Conservation (phyloP, 1,139 yeast species). For the Suhomyces chickasaworum region DNA sequence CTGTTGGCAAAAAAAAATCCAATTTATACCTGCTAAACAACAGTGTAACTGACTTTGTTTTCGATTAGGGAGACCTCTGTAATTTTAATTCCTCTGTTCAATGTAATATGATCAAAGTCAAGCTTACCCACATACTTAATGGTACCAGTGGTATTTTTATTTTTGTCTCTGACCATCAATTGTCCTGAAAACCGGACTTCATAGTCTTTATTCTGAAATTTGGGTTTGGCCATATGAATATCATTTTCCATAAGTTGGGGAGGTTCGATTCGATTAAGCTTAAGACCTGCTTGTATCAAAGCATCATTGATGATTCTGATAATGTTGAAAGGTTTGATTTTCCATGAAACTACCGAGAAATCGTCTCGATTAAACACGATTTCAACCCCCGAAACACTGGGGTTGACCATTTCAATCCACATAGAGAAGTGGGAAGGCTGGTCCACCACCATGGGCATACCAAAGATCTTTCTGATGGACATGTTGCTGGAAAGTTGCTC, state of each 20-base stretch:
- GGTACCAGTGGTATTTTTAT: constrained; percentile 21
- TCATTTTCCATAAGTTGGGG: constrained; percentile 15
- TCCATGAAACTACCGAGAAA: constrained; percentile 24
- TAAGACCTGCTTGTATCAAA: constrained; percentile 28
- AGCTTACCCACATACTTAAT: constrained; percentile 32
- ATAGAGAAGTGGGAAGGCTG: constrained; percentile 19
- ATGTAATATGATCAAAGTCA: constrained; percentile 35
- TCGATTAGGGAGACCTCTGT: constrained; percentile 4
- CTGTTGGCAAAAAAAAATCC: no score
- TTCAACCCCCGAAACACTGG: constrained; percentile 35
- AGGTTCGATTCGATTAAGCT: constrained; percentile 27
- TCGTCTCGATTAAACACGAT: constrained; percentile 20
- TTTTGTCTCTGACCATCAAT: constrained; percentile 23
- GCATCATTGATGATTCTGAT: constrained; percentile 24
- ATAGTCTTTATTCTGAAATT: constrained; percentile 25
- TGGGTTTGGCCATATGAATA: constrained; percentile 22
- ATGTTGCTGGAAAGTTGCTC: constrained; percentile 29
- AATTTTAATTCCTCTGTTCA: constrained; percentile 37
- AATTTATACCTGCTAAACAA: background rate
- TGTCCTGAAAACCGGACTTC: constrained; percentile 29
- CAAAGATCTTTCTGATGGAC: constrained; percentile 28
- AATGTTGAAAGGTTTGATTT: constrained; percentile 30
- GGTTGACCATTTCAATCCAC: constrained; percentile 35
- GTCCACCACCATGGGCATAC: constrained; percentile 31
- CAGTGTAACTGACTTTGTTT: constrained; percentile 7